A percentile compares a stretch with the other conserved stretches of the same genome.
Conservation (phyloP, 176 grass and related monocot genomes). For the Cocos nucifera region DNA sequence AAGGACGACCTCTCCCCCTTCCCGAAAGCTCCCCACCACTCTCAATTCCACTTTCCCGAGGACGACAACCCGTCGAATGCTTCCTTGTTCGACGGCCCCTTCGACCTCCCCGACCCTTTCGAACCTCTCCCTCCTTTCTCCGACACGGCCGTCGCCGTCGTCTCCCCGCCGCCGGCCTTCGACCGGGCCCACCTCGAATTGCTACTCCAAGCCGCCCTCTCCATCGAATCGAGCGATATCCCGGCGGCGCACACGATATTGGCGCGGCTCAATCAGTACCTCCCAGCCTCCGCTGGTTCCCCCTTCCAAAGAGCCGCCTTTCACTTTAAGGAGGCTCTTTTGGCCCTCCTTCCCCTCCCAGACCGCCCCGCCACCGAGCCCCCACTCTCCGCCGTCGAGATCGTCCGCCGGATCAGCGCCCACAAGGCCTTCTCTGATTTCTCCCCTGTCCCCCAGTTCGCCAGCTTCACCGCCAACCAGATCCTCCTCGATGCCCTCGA, state of each 20-base stretch:
- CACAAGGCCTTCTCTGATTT: conserved; percentile 50
- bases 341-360: conserved; percentile 26
- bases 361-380: neutral
- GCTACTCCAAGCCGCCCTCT: conserved; percentile 30
- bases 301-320: conserved; percentile 34
- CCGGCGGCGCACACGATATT: conserved; percentile 26
- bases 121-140: neutral
- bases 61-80: no score
- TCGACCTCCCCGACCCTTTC: conserved; percentile 20
- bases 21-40: conserved; percentile 22
- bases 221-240: conserved; percentile 27
- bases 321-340: conserved; percentile 53
- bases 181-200: conserved; percentile 34
- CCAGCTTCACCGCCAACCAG: conserved; percentile 55
- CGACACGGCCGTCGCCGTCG: neutral
- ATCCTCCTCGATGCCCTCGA: conserved; percentile 48
- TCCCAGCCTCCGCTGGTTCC: conserved; percentile 12
- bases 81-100: conserved; percentile 23
- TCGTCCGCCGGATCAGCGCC: conserved; percentile 35
- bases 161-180: conserved; percentile 1
- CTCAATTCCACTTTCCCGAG: conserved; percentile 3
- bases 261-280: conserved; percentile 36
- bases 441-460: conserved; percentile 37
- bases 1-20: conserved; percentile 22
- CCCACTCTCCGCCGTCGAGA: conserved; percentile 27